Base-by-base conservation (phyloP, 768 basidiomycete species). In the Leccinum aurantiacum region DNA sequence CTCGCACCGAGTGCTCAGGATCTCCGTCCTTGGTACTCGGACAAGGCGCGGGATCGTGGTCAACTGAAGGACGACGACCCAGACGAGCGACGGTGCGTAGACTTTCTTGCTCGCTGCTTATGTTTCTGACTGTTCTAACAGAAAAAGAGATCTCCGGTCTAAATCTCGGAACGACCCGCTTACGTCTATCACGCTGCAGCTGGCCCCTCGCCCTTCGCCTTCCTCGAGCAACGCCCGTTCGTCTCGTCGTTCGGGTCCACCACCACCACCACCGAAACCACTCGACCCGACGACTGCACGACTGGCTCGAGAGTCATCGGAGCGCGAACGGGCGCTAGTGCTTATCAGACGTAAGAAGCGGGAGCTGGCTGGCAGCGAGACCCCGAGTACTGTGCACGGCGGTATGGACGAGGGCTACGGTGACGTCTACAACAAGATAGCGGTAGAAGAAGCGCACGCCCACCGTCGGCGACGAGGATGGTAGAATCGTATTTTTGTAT, bases 101-200 rank as follows among this genome's bases (percentile, higher is more conserved):
- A 29, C 29, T 29, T 29, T 24, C 11, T 3, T 7, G 0, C 9
- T 37, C 15, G 14, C 37, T 38, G 37, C 37, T 38, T 3, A 15
- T 38, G 15, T 15, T 38, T 47, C 33, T 63, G 57, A 68, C 48
- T 3, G 25, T 46, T 14, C 47, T 25, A 2, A 41, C 60, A 91
- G 90, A 66, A 76, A 78, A 61, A 84, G 86, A 31, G 90, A 92
- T 61, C 75, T 84, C 8, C 80, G 78, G 4, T 81, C 82, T 8
- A 90, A 92, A 68, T 80, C 80, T 1, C 75, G 74, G 17, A 81
- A 87, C 52, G 91, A 92, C 69, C 90, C 91, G 6, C 79, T 92
- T 13, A 86, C 88, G 2, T 84, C 86, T 8, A 91, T 93, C 64
- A 88, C 85, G 8, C 79, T 82, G 46, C 84, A 87, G 61, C 80